Percentiles rank a stretch among this genome's conserved stretches.
Evolutionary conservation across 768 basidiomycete species (phyloP).

Genomic region (Cystofilobasidium bisporidii): DNA sequence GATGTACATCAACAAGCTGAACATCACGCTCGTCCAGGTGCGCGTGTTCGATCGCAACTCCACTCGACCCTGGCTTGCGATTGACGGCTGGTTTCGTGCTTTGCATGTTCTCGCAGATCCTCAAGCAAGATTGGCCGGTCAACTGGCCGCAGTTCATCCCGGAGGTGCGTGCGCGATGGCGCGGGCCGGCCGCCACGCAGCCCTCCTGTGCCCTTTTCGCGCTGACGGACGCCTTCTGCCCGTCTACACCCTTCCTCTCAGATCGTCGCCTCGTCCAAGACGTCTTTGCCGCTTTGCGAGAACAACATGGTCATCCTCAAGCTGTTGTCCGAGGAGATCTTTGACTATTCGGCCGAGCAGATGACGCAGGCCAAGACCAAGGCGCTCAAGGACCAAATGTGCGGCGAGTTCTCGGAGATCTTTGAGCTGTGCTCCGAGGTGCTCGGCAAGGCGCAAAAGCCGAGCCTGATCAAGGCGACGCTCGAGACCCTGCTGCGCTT

Average conservation of each 20-base stretch:
- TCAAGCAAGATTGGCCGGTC: slow-evolving; percentile 99
- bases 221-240: no score
- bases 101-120: slow-evolving; percentile 53
- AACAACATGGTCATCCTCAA: slow-evolving; percentile 99
- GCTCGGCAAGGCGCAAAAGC: slow-evolving; percentile 90
- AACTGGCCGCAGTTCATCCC: slow-evolving; percentile 63
- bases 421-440: slow-evolving; percentile 97
- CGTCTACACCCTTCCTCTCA: not conserved
- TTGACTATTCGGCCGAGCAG: slow-evolving; percentile 96
- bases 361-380: slow-evolving; percentile 98
- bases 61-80: no score
- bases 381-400: slow-evolving; percentile 96
- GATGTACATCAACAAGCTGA: slow-evolving; percentile 82
- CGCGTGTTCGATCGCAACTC: no score
- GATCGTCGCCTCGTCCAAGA: slow-evolving; percentile 93
- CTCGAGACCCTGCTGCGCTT: slow-evolving; percentile 90
- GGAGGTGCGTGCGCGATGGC: slow-evolving; percentile 7
- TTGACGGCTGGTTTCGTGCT: not conserved
- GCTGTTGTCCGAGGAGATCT: slow-evolving; percentile 95
- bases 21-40: slow-evolving; percentile 89
- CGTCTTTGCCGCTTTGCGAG: slow-evolving; percentile 90
- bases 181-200: no score
- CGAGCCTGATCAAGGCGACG: slow-evolving; percentile 85
- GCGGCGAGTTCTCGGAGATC: slow-evolving; percentile 90
- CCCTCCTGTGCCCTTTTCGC: no score